Base-by-base conservation (phyloP, 192 early-diverging fungal species). In the Linnemannia hyalina region DNA sequence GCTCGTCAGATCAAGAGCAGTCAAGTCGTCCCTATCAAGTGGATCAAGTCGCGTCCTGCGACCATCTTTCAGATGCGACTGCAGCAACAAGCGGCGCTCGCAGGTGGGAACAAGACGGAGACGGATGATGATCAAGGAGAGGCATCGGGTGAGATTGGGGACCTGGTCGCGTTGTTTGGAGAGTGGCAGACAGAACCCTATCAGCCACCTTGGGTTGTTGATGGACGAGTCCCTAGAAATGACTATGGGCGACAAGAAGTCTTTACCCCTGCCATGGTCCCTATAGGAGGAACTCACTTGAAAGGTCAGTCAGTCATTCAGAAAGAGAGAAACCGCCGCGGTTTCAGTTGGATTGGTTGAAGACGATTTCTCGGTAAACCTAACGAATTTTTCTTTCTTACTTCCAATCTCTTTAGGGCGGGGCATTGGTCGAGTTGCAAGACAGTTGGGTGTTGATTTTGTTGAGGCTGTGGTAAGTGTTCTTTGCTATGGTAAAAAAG, bases 171-270 rank as follows among this genome's bases (percentile, higher is more conserved):
- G 13, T 88, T 96, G 41, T 98, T 92, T 84, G 98, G 95, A 44
- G 93, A 94, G 74, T 98, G 97, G 97, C 97, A 99, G 88, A 98
- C 97, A 15, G 90, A 92, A 47, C 76, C 82, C 22, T 95, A 94
- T 83, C 71, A 85, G 35, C 88, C 96, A n/a, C 84, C 76, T 79
- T 84, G 77, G 47, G 69, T 77, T 0, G 57, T 87, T 35, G 82
- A 96, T 92, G 97, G 97, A 13, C 92, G 83, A 38, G 94, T 99
- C 22, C 96, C 97, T 11, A 90, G 93, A 68, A 97, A 97, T 86
- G 73, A 83, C 13, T 98, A 93, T 88, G 97, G 97, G 11, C 92
- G 95, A 80, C 88, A 98, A 49, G 96, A 99, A 81, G 76, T 99
- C 44, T 97, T 97, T 85, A 93, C 94, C 15, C 83, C 91, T 6